A percentile compares a stretch with the other conserved stretches of the same genome.
These are phyloP conservation scores for Tetrahymena borealis DNA, from an alignment of 73 alveolate species.

Conservation along the genomic window DNA sequence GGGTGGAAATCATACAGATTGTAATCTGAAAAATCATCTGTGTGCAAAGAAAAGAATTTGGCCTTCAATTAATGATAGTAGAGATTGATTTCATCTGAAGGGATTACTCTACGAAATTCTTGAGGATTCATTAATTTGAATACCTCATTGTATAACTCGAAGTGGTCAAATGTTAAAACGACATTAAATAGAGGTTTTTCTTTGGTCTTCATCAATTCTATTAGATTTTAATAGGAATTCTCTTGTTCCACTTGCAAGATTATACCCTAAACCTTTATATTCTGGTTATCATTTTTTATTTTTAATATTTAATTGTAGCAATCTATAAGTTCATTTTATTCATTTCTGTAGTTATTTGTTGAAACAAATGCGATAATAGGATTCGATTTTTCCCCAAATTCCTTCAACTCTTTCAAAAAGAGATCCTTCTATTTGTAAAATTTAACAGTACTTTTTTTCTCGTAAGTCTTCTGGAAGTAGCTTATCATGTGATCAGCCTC, in stretches of 20 bases:
- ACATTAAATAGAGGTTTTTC: neutral
- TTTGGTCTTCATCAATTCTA: neutral
- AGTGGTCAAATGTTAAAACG: neutral
- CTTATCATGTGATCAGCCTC: neutral
- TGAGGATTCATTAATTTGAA: neutral
- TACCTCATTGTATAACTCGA: neutral
- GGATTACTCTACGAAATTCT: neutral
- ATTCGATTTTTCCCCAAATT: neutral
- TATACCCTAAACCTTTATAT: neutral
- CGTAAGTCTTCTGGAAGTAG: neutral
- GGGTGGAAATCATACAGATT: neutral
- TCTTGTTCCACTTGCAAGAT: neutral
- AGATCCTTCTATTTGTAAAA: neutral
- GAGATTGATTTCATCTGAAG: neutral
- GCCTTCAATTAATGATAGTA: neutral
- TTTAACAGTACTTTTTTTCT: neutral
- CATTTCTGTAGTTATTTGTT: neutral
- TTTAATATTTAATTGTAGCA: neutral
- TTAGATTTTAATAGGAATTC: neutral
- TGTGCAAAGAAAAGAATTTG: neutral
- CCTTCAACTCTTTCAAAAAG: neutral
- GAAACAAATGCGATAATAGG: neutral
- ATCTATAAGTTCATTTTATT: neutral
- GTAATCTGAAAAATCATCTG: neutral
- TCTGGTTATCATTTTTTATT: neutral